Evolutionary conservation across 2,329 filamentous ascomycete species (phyloP).

Genomic region (Sordariomycetes sp.): DNA sequence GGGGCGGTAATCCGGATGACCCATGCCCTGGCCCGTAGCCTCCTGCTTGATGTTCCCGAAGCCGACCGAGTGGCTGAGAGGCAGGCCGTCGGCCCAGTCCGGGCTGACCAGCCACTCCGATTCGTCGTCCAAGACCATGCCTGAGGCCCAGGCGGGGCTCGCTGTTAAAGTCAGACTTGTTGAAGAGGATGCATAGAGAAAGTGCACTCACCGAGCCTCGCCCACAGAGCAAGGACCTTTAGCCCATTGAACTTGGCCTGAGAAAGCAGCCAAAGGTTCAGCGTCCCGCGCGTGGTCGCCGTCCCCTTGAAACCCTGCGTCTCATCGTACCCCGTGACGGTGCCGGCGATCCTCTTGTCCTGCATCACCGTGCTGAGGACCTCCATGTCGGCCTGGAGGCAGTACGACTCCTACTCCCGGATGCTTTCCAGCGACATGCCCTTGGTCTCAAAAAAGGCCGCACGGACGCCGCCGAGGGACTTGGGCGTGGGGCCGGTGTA

Average conservation of each 20-base stretch:
- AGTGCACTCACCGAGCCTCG: conserved; percentile 1
- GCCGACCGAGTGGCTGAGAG: conserved; percentile 1
- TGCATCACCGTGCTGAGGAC: background rate
- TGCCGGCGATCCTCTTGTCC: background rate
- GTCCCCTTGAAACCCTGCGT: background rate
- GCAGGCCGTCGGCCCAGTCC: conserved; percentile 2
- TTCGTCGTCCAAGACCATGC: background rate
- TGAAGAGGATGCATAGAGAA: background rate
- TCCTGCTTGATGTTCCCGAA: background rate
- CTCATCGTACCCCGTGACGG: conserved; percentile 1
- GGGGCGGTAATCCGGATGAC: background rate
- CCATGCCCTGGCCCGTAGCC: background rate
- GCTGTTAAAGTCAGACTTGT: background rate
- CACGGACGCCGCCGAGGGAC: conserved; percentile 1
- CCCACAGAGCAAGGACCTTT: conserved; percentile 3
- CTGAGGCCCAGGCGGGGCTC: conserved; percentile 2
- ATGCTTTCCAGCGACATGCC: background rate
- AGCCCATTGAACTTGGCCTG: conserved; percentile 4
- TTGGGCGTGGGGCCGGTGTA: conserved; percentile 1
- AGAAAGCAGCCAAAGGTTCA: conserved; percentile 4
- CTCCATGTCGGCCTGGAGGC: conserved; percentile 1
- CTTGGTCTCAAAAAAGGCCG: conserved; percentile 1
- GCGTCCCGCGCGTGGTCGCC: background rate
- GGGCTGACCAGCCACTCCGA: conserved; percentile 2
- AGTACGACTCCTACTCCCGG: conserved; percentile 3